Percentiles rank a stretch among this genome's conserved stretches.
phyloP scores from a whole-genome alignment of 371 early-diverging fungal species.

The Dentiscutata heterogama region DNA sequence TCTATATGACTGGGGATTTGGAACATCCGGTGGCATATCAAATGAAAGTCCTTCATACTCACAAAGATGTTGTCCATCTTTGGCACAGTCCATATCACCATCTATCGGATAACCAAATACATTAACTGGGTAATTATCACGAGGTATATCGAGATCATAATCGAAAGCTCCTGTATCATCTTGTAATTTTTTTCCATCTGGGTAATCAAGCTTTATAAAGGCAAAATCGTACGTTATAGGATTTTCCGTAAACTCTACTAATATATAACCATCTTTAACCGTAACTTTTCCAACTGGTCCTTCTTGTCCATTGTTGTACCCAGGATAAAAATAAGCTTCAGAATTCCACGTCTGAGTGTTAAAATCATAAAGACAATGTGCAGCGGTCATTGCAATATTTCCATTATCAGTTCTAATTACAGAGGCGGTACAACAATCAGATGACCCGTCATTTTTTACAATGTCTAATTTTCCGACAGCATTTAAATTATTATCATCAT shows the following conservation, averaged over 20 bases:
- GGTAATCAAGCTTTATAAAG: background rate
- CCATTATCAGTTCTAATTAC: background rate
- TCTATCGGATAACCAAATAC: background rate
- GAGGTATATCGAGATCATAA: background rate
- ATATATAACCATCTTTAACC: background rate
- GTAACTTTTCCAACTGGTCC: background rate
- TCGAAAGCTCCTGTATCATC: conserved; percentile 13
- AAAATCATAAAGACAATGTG: background rate
- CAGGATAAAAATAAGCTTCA: conserved; percentile 7
- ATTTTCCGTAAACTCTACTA: background rate
- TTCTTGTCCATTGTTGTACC: background rate
- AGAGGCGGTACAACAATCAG: background rate
- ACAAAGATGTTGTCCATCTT: conserved; percentile 1
- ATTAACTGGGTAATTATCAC: background rate
- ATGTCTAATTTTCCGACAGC: background rate
- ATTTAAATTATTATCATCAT: background rate
- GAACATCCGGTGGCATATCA: background rate
- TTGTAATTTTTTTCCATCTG: background rate
- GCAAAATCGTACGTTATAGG: background rate
- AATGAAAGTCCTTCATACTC: background rate
- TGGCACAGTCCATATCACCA: background rate
- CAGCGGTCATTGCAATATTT: conserved; percentile 22
- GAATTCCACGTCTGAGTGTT: background rate
- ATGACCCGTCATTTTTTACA: background rate
- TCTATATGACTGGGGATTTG: background rate